Conservation (phyloP, 2,329 filamentous ascomycete species). For the Catunica adiposa region DNA sequence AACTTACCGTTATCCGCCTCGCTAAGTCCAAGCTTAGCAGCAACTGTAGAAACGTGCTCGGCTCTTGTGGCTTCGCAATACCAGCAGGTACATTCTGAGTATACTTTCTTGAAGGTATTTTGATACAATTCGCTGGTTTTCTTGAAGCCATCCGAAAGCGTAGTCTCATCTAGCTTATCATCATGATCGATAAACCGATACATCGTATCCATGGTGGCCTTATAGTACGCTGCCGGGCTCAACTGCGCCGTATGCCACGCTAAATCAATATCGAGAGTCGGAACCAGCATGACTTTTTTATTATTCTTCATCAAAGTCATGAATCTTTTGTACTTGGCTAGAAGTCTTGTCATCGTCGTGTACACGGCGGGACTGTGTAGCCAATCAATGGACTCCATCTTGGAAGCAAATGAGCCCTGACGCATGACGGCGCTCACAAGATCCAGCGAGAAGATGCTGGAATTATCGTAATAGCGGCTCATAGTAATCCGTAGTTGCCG, state of each 20-base stretch:
- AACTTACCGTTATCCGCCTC: slow-evolving; percentile 27
- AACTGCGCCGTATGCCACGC: slow-evolving; percentile 74
- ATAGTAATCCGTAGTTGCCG: slow-evolving; percentile 44
- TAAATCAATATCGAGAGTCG: slow-evolving; percentile 58
- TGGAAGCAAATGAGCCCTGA: slow-evolving; percentile 49
- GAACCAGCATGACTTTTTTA: slow-evolving; percentile 37
- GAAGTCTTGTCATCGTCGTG: slow-evolving; percentile 46
- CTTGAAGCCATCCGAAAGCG: slow-evolving; percentile 48
- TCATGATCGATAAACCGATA: slow-evolving; percentile 59
- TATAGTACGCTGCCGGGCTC: slow-evolving; percentile 44
- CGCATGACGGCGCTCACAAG: slow-evolving; percentile 48
- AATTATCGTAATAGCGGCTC: slow-evolving; percentile 53
- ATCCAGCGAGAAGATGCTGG: slow-evolving; percentile 46
- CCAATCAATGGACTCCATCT: slow-evolving; percentile 65
- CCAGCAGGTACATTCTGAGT: slow-evolving; percentile 67
- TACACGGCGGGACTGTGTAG: slow-evolving; percentile 50
- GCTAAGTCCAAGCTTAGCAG: slow-evolving; percentile 29
- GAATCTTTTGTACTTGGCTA: slow-evolving; percentile 50
- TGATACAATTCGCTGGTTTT: slow-evolving; percentile 59
- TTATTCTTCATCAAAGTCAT: slow-evolving; percentile 38
- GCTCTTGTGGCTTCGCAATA: slow-evolving; percentile 50
- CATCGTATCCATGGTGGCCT: slow-evolving; percentile 32
- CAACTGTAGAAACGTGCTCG: slow-evolving; percentile 24
- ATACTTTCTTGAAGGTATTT: slow-evolving; percentile 45
- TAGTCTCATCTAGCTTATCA: slow-evolving; percentile 60